Conservation (phyloP, 257 asterid species). For the Nicotiana paniculata region DNA sequence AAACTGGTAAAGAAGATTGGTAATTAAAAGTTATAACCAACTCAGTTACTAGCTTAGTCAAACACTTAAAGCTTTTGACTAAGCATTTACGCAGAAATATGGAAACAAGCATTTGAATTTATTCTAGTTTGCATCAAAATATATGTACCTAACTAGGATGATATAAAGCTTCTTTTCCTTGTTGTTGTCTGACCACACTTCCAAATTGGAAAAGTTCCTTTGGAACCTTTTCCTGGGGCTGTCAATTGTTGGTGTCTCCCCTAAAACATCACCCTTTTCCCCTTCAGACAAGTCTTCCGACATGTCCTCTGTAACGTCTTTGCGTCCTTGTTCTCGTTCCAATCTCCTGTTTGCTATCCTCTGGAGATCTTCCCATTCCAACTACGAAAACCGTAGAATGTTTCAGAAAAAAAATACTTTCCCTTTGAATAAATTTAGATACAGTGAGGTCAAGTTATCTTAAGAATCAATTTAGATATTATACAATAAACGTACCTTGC, state of each 20-base stretch:
- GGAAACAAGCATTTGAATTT: not conserved
- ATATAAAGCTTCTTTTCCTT: conserved; percentile 66
- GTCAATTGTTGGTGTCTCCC: conserved; percentile 43
- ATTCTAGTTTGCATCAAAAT: not conserved
- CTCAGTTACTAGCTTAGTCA: not conserved
- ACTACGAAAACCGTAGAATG: conserved; percentile 19
- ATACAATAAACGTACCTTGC: not conserved
- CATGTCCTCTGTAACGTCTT: conserved; percentile 72
- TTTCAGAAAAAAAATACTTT: not conserved
- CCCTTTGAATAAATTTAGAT: not conserved
- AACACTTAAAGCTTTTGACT: not conserved
- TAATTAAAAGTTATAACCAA: not conserved
- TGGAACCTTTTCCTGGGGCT: conserved; percentile 47
- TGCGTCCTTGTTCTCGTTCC: conserved; percentile 72
- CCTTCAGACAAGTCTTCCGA: conserved; percentile 84
- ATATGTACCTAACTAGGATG: conserved; percentile 56
- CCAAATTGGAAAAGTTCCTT: conserved; percentile 46
- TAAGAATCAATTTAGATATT: not conserved
- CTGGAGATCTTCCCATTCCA: conserved; percentile 62
- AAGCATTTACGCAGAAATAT: not conserved
- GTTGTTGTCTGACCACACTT: conserved; percentile 57
- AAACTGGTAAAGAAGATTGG: conserved; percentile 36
- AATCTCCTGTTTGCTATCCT: conserved; percentile 46
- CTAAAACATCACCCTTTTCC: conserved; percentile 54
- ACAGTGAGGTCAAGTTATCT: not conserved